Base-by-base conservation (phyloP, 2,329 filamentous ascomycete species). In the Colletotrichum abscissum region DNA sequence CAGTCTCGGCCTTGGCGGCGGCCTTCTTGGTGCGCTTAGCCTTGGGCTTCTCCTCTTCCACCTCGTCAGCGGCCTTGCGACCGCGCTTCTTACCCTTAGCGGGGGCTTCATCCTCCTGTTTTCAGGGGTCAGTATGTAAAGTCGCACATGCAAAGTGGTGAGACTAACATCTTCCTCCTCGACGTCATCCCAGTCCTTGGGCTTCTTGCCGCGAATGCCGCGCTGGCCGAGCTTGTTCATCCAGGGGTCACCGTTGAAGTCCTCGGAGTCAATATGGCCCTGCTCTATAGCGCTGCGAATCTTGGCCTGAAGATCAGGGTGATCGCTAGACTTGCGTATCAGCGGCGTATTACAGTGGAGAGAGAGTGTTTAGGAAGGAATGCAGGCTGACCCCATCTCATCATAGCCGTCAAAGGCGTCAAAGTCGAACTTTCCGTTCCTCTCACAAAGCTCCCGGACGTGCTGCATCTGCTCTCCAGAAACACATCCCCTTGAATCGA, bases 231-330 rank as follows among this genome's bases (percentile, higher is more conserved):
- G 92, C 24, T 89, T 87, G 80, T 97, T 97, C 84, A 90, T 89
- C 79, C 93, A 92, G 4, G 90, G 85, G 76, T 97, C 94, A 14
- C 95, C 95, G 42, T 93, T 96, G 91, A 95, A 98, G 77, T 98
- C 96, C 64, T 94, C 92, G 55, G 94, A 88, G 76, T 93, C 92
- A 77, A 98, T 92, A 78, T 97, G 94, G 28, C 94, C 95, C 80
- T 95, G 89, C 72, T 89, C 87, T 28, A 98, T 82, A 64, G 93
- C 94, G 58, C 88, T 89, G 63, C 89, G 87, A 76, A 98, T 86
- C 86, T 97, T 98, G 57, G 90, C 90, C 82, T 95, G 91, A 1
- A 90, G 78, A 2, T 94, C 92, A 0, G 87, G 84, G 49, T 91
- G 84, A 3, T 83, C 83, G 4, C 85, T 86, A 68, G 52, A 30